phyloP scores from a whole-genome alignment of 2,329 filamentous ascomycete genomes.

The Rosellinia necatrix region DNA sequence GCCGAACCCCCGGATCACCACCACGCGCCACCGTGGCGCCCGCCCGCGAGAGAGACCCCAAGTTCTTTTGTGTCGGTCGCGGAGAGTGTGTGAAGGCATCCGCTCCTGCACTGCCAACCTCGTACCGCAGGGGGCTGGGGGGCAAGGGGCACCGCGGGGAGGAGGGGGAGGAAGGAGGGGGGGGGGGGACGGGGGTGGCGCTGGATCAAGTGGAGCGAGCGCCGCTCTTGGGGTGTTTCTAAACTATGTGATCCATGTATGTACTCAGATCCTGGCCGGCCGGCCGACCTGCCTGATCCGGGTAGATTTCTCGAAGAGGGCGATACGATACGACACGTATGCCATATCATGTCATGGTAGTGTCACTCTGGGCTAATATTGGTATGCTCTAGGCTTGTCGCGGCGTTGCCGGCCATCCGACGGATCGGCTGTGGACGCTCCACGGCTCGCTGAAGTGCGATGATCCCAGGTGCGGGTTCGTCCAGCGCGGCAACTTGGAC shows the following conservation, averaged over 20 bases:
- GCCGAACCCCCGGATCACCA: conserved; percentile 81
- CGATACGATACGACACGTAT: no score
- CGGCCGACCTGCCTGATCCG: not conserved
- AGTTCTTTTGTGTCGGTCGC: conserved; percentile 78
- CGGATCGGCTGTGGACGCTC: conserved; percentile 69
- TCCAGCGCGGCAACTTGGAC: conserved; percentile 67
- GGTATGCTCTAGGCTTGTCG: conserved; percentile 62
- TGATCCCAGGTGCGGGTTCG: conserved; percentile 65
- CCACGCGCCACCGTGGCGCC: conserved; percentile 75
- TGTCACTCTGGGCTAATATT: no score
- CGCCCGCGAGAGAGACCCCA: conserved; percentile 61
- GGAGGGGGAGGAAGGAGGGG: not conserved
- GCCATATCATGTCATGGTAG: no score
- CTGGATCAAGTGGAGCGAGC: no score
- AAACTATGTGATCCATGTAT: no score
- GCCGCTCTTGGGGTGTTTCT: no score
- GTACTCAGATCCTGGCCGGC: no score
- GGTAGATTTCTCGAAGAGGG: no score
- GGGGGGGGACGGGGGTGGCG: not conserved
- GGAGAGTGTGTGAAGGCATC: conserved; percentile 70
- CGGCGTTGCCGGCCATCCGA: conserved; percentile 72
- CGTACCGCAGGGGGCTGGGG: no score
- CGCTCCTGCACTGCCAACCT: not conserved
- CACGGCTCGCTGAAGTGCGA: conserved; percentile 83
- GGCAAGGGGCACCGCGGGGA: no score